Percentiles rank a stretch among this genome's conserved stretches.
Evolutionary conservation across 257 asterid species (phyloP).

Genomic region (Fraxinus americana): DNA sequence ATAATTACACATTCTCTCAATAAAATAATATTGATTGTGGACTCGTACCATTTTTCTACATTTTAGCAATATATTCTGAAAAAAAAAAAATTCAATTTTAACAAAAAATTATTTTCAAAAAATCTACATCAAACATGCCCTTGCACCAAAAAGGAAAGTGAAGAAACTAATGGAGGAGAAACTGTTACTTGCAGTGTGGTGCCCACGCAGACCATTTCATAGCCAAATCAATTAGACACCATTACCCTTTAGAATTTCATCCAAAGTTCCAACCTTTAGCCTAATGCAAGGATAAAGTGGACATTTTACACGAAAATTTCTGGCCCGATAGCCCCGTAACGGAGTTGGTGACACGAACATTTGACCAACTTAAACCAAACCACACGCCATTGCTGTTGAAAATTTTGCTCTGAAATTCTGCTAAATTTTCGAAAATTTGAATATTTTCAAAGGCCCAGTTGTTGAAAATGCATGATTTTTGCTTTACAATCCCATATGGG

Average conservation of each 20-base stretch:
- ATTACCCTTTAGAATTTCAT: background rate
- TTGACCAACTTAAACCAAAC: constrained; percentile 8
- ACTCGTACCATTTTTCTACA: no score
- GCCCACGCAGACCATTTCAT: background rate
- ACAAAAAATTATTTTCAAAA: no score
- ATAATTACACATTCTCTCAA: no score
- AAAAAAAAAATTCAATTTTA: no score
- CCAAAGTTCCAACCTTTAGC: background rate
- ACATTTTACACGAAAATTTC: background rate
- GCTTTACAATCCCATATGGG: constrained; percentile 98
- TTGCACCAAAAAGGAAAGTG: background rate
- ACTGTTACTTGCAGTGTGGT: background rate
- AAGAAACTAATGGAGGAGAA: background rate
- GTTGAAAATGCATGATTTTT: constrained; percentile 86
- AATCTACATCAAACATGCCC: no score
- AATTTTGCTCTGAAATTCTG: background rate
- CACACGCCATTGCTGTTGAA: constrained; percentile 11
- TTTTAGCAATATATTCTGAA: no score
- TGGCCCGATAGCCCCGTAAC: background rate
- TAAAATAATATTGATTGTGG: no score
- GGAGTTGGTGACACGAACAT: constrained; percentile 8
- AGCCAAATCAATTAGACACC: background rate
- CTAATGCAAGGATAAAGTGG: background rate
- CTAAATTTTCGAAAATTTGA: constrained; percentile 5
- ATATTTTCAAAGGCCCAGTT: constrained; percentile 24